Percentiles rank a stretch among this genome's conserved stretches.
These are phyloP conservation scores for Nicotiana benthamiana DNA, from an alignment of 257 asterid genomes.

Conservation along the genomic window DNA sequence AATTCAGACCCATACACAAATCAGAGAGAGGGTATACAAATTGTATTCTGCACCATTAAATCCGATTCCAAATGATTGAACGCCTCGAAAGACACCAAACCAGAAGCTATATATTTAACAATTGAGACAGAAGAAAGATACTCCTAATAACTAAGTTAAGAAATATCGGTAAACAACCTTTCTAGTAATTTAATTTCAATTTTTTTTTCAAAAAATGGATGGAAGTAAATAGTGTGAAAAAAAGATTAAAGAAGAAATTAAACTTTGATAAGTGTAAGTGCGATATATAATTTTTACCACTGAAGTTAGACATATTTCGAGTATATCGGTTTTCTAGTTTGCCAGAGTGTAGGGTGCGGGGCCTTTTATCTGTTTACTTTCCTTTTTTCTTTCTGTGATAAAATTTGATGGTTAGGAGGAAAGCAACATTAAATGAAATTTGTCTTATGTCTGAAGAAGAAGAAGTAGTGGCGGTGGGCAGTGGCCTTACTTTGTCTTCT, in stretches of 20 bases:
- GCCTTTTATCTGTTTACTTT: background rate
- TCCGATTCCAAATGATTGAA: too few relatives aligned
- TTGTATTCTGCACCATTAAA: too few relatives aligned
- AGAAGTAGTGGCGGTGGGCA: background rate
- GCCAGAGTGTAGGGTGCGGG: background rate
- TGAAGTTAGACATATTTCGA: background rate
- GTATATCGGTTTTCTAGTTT: background rate
- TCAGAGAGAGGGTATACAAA: too few relatives aligned
- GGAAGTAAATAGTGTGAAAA: background rate
- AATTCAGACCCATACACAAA: too few relatives aligned
- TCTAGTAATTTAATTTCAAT: too few relatives aligned
- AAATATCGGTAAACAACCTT: too few relatives aligned
- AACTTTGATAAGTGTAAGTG: background rate
- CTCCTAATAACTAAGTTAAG: too few relatives aligned
- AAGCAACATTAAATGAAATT: background rate
- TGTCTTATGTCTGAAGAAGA: background rate
- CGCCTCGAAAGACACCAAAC: too few relatives aligned
- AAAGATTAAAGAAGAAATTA: too few relatives aligned
- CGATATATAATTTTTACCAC: background rate
- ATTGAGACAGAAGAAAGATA: too few relatives aligned
- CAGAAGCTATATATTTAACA: too few relatives aligned
- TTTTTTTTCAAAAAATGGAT: background rate
- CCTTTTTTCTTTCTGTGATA: background rate
- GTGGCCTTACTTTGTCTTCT: background rate
- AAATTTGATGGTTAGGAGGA: background rate